Conservation (phyloP, 176 grass and related monocot genomes). For the Avena atlantica region DNA sequence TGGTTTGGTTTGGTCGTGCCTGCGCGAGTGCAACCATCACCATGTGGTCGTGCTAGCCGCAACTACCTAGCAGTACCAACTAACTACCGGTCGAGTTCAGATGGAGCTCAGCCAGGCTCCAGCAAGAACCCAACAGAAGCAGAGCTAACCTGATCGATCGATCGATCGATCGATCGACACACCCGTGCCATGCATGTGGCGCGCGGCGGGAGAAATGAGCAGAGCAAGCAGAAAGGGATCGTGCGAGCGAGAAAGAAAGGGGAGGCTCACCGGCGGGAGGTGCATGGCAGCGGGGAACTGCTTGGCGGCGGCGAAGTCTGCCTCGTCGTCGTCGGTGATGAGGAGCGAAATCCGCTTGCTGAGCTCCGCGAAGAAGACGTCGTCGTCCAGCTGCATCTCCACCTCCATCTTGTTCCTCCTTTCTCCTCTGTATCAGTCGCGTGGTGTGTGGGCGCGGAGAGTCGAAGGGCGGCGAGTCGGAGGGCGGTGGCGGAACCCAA, state of each 20-base stretch:
- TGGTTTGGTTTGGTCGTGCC: constrained; percentile 17
- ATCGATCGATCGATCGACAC: not conserved
- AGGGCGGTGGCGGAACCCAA: not conserved
- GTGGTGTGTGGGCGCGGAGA: no score
- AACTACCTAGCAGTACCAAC: not conserved
- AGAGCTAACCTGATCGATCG: not conserved
- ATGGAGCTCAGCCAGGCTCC: not conserved
- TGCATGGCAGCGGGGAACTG: constrained; percentile 50
- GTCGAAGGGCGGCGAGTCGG: not conserved
- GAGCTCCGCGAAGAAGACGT: constrained; percentile 93
- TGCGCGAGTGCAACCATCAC: constrained; percentile 17
- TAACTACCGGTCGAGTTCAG: constrained; percentile 18
- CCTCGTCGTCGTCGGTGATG: constrained; percentile 94
- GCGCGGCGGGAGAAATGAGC: not conserved
- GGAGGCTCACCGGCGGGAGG: constrained; percentile 39
- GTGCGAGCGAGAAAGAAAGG: not conserved
- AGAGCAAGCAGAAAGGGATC: not conserved
- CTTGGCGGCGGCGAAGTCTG: constrained; percentile 51
- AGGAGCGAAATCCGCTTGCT: constrained; percentile 95
- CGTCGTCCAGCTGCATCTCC: constrained; percentile 73
- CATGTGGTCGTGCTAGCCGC: constrained; percentile 27
- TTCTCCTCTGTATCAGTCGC: not conserved
- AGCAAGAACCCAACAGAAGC: constrained; percentile 41
- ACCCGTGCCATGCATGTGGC: not conserved
- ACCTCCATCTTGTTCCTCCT: constrained; percentile 37